Evolutionary conservation across 2,329 filamentous ascomycete genomes (phyloP), one percentile per base, ranked within the genome.

Genomic region (Aspergillus luchuensis): DNA sequence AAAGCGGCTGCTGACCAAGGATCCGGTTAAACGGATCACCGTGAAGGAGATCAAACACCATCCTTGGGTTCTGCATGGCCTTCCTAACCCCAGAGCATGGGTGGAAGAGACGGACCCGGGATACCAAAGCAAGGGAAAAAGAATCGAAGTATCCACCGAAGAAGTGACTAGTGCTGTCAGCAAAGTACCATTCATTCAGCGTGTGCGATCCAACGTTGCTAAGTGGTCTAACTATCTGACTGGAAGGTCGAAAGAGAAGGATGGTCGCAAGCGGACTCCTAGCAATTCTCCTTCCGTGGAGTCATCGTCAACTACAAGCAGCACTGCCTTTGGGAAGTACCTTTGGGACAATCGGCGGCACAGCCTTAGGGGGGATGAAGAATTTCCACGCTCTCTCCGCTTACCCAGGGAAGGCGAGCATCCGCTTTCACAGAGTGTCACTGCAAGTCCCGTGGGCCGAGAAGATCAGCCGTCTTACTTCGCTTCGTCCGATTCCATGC

Each of bases 1-100:
- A 28, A 83, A 81, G 52, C 87, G 88, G 66, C 88, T 99, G 79
- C 84, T 99, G 60, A 89, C 85, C 67, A 99, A 98, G 78, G 92
- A 98, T 71, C 93, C 94, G 0, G 84, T 90, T 30, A 89, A 93
- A 76, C 88, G 95, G 41, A 97, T 99, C 69, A 90, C 91, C 7
- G 81, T 99, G 55, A 88, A 89, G 62, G 94, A 97, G 69, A 94
- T 98, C 70, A 98, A 98, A 76, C 89, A 91, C 62, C 95, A 99
- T 72, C 89, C 89, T 5, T 99, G 95, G 95, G 89, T 98, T 15
- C 82, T 94, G 1, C 82, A 89, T 60, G 92, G 90, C 64, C 85
- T 98, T 49, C 80, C 86, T 36, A 89, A 97, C 67, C 85, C 89
- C 39, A 80, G 86, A 33, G 82, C 84, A 8, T 99, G 95, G 95